Evolutionary conservation across 2,329 filamentous ascomycete species (phyloP).

Genomic region (Leptosphaerulina australis): DNA sequence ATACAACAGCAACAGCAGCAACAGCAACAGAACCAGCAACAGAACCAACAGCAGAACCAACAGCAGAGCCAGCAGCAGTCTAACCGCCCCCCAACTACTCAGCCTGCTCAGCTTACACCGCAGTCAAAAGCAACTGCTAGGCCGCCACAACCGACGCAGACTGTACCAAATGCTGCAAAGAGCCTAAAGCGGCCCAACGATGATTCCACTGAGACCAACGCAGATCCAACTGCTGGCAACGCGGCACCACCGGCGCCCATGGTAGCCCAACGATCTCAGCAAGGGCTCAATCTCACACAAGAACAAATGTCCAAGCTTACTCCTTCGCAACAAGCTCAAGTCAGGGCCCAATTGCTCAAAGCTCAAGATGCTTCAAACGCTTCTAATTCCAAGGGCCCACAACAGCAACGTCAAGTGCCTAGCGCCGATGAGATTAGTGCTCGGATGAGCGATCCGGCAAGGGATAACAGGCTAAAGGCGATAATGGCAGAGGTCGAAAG

Average conservation of each 20-base stretch:
- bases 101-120: conserved; percentile 5
- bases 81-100: conserved; percentile 8
- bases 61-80: conserved; percentile 25
- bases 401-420: conserved; percentile 30
- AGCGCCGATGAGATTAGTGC: conserved; percentile 34
- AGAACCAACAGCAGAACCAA: conserved; percentile 9
- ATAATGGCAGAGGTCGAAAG: conserved; percentile 41
- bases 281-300: conserved; percentile 38
- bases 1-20: conserved; percentile 41
- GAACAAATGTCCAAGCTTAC: conserved; percentile 45
- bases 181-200: conserved; percentile 50
- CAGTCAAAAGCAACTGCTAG: conserved; percentile 27
- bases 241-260: conserved; percentile 46
- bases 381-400: conserved; percentile 35
- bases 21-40: conserved; percentile 14
- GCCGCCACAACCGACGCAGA: conserved; percentile 31
- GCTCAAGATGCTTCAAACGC: conserved; percentile 42
- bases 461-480: conserved; percentile 32
- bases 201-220: conserved; percentile 49
- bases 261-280: conserved; percentile 42
- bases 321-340: conserved; percentile 41
- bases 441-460: conserved; percentile 36
- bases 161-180: conserved; percentile 23
- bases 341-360: conserved; percentile 42
- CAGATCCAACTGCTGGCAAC: conserved; percentile 30